Percentiles rank a stretch among this genome's conserved stretches.
Conservation (phyloP, 345 rosid species). For the Diplotaxis tenuifolia region DNA sequence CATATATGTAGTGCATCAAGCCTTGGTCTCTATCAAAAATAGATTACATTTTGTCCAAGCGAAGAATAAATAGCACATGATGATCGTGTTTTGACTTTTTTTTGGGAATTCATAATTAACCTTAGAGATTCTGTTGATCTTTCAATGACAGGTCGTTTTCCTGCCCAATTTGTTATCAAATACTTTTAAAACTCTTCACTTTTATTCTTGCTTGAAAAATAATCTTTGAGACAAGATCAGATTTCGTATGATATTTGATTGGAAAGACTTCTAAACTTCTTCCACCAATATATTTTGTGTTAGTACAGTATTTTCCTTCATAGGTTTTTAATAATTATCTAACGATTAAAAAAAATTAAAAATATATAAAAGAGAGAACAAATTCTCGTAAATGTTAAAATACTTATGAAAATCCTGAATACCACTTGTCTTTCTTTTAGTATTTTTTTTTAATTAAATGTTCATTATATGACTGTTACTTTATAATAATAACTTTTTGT, state of each 20-base stretch:
- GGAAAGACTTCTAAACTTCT: conserved; percentile 15
- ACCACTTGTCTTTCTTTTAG: not conserved
- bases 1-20: not conserved
- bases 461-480: not conserved
- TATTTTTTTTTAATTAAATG: not conserved
- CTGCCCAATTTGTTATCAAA: not conserved
- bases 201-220: conserved; percentile 22
- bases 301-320: not conserved
- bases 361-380: not conserved
- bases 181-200: not conserved
- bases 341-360: no score
- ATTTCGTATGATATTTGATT: conserved; percentile 7
- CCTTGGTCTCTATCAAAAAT: conserved; percentile 29
- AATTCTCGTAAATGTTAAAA: not conserved
- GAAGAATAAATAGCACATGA: conserved; percentile 17
- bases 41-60: not conserved
- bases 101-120: not conserved
- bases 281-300: conserved; percentile 11
- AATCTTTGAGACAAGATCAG: not conserved
- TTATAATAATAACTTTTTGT: not conserved
- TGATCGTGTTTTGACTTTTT: not conserved
- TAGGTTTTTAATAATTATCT: not conserved
- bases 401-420: not conserved
- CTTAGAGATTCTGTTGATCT: not conserved
- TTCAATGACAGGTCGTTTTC: not conserved